Percentiles rank a stretch among this genome's conserved stretches.
phyloP scores from a whole-genome alignment of 148 eudicot species.

The Silene latifolia region DNA sequence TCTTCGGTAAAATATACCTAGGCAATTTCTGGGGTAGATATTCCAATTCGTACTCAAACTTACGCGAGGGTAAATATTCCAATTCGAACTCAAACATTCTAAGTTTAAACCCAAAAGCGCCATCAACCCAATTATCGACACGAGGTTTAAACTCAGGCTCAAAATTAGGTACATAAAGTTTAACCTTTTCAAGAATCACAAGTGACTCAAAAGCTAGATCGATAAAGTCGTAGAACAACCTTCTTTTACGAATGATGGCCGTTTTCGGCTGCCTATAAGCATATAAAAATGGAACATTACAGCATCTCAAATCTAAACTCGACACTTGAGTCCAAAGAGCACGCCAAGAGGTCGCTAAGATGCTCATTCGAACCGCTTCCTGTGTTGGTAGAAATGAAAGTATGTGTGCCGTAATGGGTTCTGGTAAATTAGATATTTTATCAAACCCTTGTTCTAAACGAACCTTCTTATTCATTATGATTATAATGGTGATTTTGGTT shows the following conservation, averaged over 20 bases:
- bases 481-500: background rate
- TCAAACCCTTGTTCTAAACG: background rate
- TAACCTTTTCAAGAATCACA: background rate
- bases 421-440: slow-evolving; percentile 15
- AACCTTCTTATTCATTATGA: slow-evolving; percentile 12
- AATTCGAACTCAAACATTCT: background rate
- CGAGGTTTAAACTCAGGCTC: slow-evolving; percentile 1
- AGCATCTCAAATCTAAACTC: background rate
- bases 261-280: too few species aligned
- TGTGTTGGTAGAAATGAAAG: too few species aligned
- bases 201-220: slow-evolving; percentile 9
- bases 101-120: background rate
- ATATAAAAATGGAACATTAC: too few species aligned
- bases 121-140: slow-evolving; percentile 8
- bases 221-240: slow-evolving; percentile 3
- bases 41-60: too few species aligned
- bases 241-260: background rate
- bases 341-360: background rate
- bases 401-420: background rate
- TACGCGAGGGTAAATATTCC: background rate
- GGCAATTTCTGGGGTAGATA: background rate
- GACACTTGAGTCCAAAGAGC: slow-evolving; percentile 5
- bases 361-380: too few species aligned
- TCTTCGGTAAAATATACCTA: slow-evolving; percentile 13
- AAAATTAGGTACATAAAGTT: background rate